Base-by-base conservation (phyloP, 192 early-diverging fungal genomes). In the Chytriomyces sp. region DNA sequence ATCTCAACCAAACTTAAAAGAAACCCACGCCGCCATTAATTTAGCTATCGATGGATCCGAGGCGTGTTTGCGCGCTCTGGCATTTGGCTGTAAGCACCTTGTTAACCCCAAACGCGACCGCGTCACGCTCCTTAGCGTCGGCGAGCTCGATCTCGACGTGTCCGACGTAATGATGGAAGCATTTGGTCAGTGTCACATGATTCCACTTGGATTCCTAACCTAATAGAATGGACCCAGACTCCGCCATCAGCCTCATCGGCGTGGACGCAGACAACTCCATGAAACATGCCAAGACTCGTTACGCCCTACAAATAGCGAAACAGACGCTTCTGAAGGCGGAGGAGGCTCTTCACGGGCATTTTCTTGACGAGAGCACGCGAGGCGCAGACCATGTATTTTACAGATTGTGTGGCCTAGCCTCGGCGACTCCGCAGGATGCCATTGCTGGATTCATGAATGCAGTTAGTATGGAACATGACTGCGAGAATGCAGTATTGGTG, bases 11-110 rank as follows among this genome's bases (percentile, higher is more conserved):
- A n/a, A n/a, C n/a, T n/a, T n/a, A n/a, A n/a, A n/a, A n/a, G n/a
- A n/a, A n/a, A n/a, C n/a, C n/a, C n/a, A n/a, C n/a, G n/a, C n/a
- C n/a, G n/a, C n/a, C n/a, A n/a, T n/a, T n/a, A n/a, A n/a, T 49
- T 49, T 34, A 61, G 59, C 59, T 0, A 34, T 32, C 19, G 59
- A 61, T 37, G 59, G 59, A 12, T 36, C 59, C 17, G 59, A 61
- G 25, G 32, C 22, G 26, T 30, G 32, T 17, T 14, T 36, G 26
- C 59, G 36, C 12, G 59, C 59, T 7, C 38, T 61, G 34, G 33
- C 7, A 10, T 61, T 30, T 30, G 36, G 31, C 6, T 36, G 26
- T 2, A 36, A 36, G 34, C 31, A 61, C 3, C 2, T 61, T 22
- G 31, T 61, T 14, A 25, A 61, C 3, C 31, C 59, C 38, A 12